A percentile compares a stretch with the other conserved stretches of the same genome.
phyloP scores from a whole-genome alignment of 108 stramenopile species.

The Cylindrotheca fusiformis region DNA sequence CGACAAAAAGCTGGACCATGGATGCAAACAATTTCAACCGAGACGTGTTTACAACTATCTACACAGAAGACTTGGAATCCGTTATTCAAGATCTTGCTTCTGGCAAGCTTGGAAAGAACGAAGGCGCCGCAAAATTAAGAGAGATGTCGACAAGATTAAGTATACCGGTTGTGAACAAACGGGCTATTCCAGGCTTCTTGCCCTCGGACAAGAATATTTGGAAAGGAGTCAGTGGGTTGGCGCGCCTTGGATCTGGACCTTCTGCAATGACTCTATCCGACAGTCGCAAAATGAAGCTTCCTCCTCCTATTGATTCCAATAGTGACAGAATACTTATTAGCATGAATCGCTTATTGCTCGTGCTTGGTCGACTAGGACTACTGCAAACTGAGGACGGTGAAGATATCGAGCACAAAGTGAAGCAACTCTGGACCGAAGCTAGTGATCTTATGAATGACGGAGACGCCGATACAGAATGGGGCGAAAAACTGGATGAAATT shows the following conservation, averaged over 20 bases:
- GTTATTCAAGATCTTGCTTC: constrained; percentile 50
- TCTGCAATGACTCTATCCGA: constrained; percentile 67
- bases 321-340: constrained; percentile 66
- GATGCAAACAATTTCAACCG: constrained; percentile 22
- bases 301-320: constrained; percentile 43
- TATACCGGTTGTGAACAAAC: constrained; percentile 56
- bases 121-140: constrained; percentile 50
- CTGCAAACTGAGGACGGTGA: constrained; percentile 19
- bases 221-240: constrained; percentile 56
- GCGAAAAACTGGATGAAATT: constrained; percentile 48
- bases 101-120: constrained; percentile 41
- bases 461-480: constrained; percentile 30
- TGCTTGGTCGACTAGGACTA: constrained; percentile 42
- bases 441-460: constrained; percentile 14
- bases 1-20: constrained; percentile 41
- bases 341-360: constrained; percentile 53
- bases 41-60: constrained; percentile 73
- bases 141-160: constrained; percentile 36
- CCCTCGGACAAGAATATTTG: constrained; percentile 76
- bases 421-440: constrained; percentile 51
- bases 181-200: constrained; percentile 74
- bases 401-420: constrained; percentile 30
- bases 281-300: constrained; percentile 65
- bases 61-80: constrained; percentile 55
- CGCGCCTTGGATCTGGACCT: constrained; percentile 65